These are phyloP conservation scores for Coemansia sp. DNA, from an alignment of 192 early-diverging fungal species.

Conservation along the genomic window DNA sequence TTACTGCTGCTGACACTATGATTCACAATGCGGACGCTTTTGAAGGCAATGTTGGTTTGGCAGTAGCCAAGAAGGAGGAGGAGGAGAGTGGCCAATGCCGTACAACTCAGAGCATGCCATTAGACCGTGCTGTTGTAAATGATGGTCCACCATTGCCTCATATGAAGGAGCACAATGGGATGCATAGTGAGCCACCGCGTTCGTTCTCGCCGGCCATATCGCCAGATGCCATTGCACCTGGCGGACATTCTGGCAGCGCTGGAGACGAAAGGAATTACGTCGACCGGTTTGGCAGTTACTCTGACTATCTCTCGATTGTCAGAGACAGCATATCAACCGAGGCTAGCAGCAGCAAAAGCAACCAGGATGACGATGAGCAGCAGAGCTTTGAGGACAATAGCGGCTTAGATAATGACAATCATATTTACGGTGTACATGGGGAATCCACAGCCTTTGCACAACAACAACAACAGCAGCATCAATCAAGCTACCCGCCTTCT, in stretches of 20 bases:
- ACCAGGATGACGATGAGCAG: background rate
- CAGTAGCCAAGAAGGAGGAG: no score
- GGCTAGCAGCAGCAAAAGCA: background rate
- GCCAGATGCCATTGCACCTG: background rate
- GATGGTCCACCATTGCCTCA: background rate
- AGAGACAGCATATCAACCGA: background rate
- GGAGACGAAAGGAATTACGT: conserved; percentile 15
- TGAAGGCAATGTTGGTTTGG: background rate
- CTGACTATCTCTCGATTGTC: conserved; percentile 27
- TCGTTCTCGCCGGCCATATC: no score
- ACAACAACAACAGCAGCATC: background rate
- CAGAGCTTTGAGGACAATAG: background rate
- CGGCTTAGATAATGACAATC: background rate
- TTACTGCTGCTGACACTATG: background rate
- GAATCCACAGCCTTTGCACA: background rate
- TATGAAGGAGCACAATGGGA: background rate
- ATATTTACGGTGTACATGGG: background rate
- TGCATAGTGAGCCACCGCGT: no score
- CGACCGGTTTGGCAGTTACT: conserved; percentile 42
- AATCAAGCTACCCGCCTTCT: background rate
- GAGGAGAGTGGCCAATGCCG: no score
- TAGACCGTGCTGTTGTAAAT: no score
- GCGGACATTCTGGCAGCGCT: background rate
- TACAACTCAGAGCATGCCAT: no score
- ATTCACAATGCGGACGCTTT: background rate